Percentiles rank a stretch among this genome's conserved stretches.
Evolutionary conservation across 768 basidiomycete genomes (phyloP).

Genomic region (Serendipita sp.): DNA sequence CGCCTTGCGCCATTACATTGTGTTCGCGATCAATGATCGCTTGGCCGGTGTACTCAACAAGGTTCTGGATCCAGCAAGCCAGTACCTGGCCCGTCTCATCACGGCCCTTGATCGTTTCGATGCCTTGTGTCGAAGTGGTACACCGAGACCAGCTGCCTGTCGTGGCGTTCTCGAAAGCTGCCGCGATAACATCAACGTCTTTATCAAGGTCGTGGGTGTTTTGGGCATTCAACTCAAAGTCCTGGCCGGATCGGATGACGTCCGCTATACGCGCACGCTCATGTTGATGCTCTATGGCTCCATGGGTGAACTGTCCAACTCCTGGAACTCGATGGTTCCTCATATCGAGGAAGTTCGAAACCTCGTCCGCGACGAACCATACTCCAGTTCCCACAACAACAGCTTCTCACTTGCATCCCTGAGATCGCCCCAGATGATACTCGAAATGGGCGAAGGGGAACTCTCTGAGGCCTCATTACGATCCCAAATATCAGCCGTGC

Average conservation of each 20-base stretch:
- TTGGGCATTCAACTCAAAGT: conserved; percentile 66
- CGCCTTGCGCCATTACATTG: conserved; percentile 72
- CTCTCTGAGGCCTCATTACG: conserved; percentile 14
- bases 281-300: conserved; percentile 79
- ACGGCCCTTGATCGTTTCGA: conserved; percentile 86
- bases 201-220: conserved; percentile 77
- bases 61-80: conserved; percentile 71
- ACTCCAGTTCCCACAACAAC: conserved; percentile 18
- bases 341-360: conserved; percentile 56
- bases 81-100: conserved; percentile 71
- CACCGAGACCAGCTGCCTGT: conserved; percentile 59
- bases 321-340: conserved; percentile 68
- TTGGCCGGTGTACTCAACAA: conserved; percentile 66
- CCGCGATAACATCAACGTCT: conserved; percentile 66
- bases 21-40: conserved; percentile 69
- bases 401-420: conserved; percentile 23
- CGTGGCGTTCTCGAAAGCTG: conserved; percentile 68
- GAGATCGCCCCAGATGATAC: conserved; percentile 19
- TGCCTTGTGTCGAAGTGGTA: conserved; percentile 47
- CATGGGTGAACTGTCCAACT: conserved; percentile 68
- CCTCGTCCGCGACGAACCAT: conserved; percentile 34
- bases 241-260: conserved; percentile 58
- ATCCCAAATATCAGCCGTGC: conserved; percentile 18
- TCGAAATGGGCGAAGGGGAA: conserved; percentile 12
- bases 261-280: conserved; percentile 77